phyloP scores from a whole-genome alignment of 441 rosid species.

The Cnidoscolus chayamansa region DNA sequence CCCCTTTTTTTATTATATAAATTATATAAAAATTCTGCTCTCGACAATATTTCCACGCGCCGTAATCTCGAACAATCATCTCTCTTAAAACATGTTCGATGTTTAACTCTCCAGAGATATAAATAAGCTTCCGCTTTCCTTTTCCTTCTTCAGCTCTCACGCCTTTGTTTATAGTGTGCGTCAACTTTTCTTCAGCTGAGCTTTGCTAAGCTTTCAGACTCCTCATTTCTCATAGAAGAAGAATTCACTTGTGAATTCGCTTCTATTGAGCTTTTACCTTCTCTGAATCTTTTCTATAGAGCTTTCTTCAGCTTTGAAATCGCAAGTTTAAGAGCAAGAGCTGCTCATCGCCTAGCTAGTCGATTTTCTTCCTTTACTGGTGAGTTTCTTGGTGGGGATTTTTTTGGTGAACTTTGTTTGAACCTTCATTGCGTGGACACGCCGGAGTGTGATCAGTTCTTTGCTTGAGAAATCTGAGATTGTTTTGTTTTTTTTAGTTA shows the following conservation, averaged over 20 bases:
- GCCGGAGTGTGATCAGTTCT: neutral
- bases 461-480: neutral
- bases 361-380: constrained; percentile 9
- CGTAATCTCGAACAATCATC: constrained; percentile 18
- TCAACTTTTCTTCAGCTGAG: neutral
- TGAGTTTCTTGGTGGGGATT: constrained; percentile 26
- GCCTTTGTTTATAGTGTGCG: too few relatives aligned
- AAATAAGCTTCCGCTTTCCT: constrained; percentile 6
- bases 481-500: neutral
- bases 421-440: neutral
- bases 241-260: constrained; percentile 30
- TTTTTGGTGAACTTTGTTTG: neutral
- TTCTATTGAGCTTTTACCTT: constrained; percentile 21
- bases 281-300: too few relatives aligned
- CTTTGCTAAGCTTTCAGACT: neutral
- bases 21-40: neutral
- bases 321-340: neutral
- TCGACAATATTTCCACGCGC: constrained; percentile 20
- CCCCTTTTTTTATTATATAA: neutral
- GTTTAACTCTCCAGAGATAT: constrained; percentile 19
- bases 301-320: neutral
- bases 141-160: neutral
- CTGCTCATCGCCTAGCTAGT: neutral
- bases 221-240: constrained; percentile 15
- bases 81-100: constrained; percentile 8